Base-by-base conservation (phyloP, 2,329 filamentous ascomycete species). In the Immersiporthe knoxdaviesiana region DNA sequence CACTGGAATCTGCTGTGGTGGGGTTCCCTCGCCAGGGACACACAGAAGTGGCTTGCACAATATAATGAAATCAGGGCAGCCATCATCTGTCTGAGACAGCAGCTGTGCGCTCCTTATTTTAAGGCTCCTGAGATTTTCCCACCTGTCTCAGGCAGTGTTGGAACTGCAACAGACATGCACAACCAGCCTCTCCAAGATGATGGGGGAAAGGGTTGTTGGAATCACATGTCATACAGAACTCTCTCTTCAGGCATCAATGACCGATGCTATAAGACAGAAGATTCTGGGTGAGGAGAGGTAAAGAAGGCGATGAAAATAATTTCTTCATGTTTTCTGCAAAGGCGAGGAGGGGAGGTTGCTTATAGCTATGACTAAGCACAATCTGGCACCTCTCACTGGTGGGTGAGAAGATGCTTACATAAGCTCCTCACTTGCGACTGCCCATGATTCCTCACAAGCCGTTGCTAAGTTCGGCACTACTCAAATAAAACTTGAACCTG, bases 81-180 rank as follows among this genome's bases (percentile, higher is more conserved):
- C 27, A 32, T 63, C 50, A 18, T 47, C 30, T 66, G 63, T 63
- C 63, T 70, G 37, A 68, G 66, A 68, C 69, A 66, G 24, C 6
- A 56, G 47, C 50, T 52, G 67, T 18, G 64, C n/a, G 16, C n/a
- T 24, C 56, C 32, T 24, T 30, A n/a, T 14, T n/a, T n/a, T 14
- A n/a, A 6, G 32, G 32, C 32, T 24, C 21, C 30, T 59, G 18
- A 14, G 35, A 32, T 11, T 59, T 21, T n/a, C 52, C n/a, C 24
- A 27, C 52, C 14, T 56, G 52, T 56, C 52, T 56, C 7, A 27
- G 12, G 18, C 5, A 14, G 24, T 3, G 2, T 7, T 21, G 21
- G 16, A 24, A 30, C 10, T n/a, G 63, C 63, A 56, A 50, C n/a
- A 30, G n/a, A 54, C 47, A 41, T 21, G 18, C 39, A 35, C 32